These are phyloP conservation scores for Yamadazyma triangularis DNA, from an alignment of 1,139 yeast species.

Conservation along the genomic window DNA sequence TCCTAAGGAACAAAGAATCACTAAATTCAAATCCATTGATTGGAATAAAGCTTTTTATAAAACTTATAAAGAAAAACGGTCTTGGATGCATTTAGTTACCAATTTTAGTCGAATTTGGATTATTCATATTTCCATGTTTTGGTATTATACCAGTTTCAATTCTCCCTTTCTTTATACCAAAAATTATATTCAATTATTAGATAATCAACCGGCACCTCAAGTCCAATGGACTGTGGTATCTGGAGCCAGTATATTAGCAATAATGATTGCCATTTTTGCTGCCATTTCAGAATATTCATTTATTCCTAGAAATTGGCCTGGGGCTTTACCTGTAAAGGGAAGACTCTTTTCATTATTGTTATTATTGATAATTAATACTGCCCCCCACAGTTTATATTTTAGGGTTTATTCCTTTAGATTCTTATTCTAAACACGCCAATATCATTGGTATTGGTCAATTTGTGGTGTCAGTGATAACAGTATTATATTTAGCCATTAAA, in stretches of 20 bases:
- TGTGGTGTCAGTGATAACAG: conserved; percentile 54
- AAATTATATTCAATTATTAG: conserved; percentile 50
- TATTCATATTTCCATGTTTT: conserved; percentile 68
- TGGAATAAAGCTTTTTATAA: conserved; percentile 69
- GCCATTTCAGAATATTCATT: conserved; percentile 58
- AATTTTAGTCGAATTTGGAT: conserved; percentile 85
- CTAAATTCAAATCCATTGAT: conserved; percentile 40
- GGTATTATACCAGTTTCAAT: conserved; percentile 80
- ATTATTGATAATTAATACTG: conserved; percentile 43
- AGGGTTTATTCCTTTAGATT: conserved; percentile 47
- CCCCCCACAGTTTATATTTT: conserved; percentile 64
- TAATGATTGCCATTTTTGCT: conserved; percentile 60
- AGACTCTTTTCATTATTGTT: conserved; percentile 42
- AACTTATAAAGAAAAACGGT: conserved; percentile 68
- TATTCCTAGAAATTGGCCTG: conserved; percentile 71
- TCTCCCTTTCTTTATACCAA: conserved; percentile 73
- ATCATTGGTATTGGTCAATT: conserved; percentile 56
- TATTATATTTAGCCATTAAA: conserved; percentile 51
- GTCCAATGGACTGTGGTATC: conserved; percentile 60
- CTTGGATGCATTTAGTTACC: conserved; percentile 74
- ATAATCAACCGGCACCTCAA: conserved; percentile 65
- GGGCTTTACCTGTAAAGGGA: conserved; percentile 45
- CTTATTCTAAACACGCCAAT: conserved; percentile 45
- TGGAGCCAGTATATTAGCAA: conserved; percentile 68
- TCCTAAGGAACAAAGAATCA: conserved; percentile 43